Evolutionary conservation across 2,329 filamentous ascomycete species (phyloP), one percentile per base, ranked within the genome.

Genomic region (Mariannaea sp.): DNA sequence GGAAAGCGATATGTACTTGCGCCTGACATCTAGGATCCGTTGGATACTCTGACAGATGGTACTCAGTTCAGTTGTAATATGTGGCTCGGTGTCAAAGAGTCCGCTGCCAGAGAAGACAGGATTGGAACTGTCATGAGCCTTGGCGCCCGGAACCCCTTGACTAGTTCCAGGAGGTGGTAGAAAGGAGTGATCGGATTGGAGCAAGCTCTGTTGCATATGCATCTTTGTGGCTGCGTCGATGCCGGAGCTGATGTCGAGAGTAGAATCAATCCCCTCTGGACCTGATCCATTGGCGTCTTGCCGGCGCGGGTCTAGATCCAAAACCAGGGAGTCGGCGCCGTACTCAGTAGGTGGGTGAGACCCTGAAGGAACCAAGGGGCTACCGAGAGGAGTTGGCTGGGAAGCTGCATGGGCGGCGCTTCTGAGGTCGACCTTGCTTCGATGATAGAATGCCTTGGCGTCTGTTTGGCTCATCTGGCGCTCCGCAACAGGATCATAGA

Each of bases 381-480:
- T 83, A 12, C 71, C 74, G 16, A 75, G 72, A 8, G 78, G 75
- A 10, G 76, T 78, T 33, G 68, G 60, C 42, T 78, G 75, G 47
- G 69, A 70, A 69, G 73, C 76, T 52, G 62, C 69, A 65, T 70
- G 53, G 61, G 71, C 52, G 65, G 67, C 43, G 60, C 61, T 64
- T 71, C 78, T 61, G 66, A 67, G 50, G 57, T 87, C 88, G 53
- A 86, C 77, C 71, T 92, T 89, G 72, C 90, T 92, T 61, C 90
- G 83, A 75, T 97, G 93, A 72, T 96, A 99, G 76, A 97, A 96
- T 58, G 97, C 82, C 73, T 96, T 97, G 55, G 93, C 90, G 70
- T 99, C 94, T 20, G 90, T 87, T 71, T 96, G 92, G 67, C 88
- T 95, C 85, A 96, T 89, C 68, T 93, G 90, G 66, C 94, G 95